Percentiles rank a stretch among this genome's conserved stretches.
Conservation (phyloP, 176 grass and related monocot species). For the Bolboschoenus planiculmis region DNA sequence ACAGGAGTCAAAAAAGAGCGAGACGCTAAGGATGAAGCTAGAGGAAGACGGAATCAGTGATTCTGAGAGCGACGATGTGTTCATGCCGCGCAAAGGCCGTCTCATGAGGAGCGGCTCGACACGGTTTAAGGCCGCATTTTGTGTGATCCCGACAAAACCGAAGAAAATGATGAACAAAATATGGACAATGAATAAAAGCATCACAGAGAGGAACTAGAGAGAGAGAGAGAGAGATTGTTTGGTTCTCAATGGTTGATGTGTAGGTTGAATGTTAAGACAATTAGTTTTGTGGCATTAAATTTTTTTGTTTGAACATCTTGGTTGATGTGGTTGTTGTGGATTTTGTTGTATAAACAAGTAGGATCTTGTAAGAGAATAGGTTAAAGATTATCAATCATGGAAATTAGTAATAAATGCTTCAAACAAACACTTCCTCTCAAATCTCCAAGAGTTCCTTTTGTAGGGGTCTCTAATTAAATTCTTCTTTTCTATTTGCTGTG, state of each 20-base stretch:
- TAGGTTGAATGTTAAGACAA: conserved; percentile 12
- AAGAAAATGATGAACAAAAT: conserved; percentile 76
- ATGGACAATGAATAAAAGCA: conserved; percentile 51
- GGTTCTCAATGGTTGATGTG: not conserved
- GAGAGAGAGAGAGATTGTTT: no score
- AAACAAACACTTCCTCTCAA: not conserved
- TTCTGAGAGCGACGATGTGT: conserved; percentile 36
- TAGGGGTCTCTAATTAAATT: not conserved
- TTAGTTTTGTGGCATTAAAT: not conserved
- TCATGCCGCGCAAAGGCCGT: conserved; percentile 41
- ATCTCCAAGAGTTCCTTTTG: not conserved
- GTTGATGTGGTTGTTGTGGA: conserved; percentile 20
- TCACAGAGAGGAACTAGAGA: conserved; percentile 47
- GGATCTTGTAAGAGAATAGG: conserved; percentile 19
- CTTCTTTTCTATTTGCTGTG: not conserved
- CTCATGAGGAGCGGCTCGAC: conserved; percentile 61
- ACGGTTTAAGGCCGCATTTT: conserved; percentile 61
- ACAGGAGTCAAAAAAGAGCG: conserved; percentile 52
- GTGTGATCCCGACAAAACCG: conserved; percentile 73
- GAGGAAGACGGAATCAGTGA: conserved; percentile 47
- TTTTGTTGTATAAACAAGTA: conserved; percentile 27
- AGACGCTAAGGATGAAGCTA: conserved; percentile 90
- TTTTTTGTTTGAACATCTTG: conserved; percentile 23
- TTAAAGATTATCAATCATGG: conserved; percentile 19
- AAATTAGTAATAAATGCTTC: conserved; percentile 10